Conservation (phyloP, 2,329 filamentous ascomycete species). For the Pleoardoris graminearum region DNA sequence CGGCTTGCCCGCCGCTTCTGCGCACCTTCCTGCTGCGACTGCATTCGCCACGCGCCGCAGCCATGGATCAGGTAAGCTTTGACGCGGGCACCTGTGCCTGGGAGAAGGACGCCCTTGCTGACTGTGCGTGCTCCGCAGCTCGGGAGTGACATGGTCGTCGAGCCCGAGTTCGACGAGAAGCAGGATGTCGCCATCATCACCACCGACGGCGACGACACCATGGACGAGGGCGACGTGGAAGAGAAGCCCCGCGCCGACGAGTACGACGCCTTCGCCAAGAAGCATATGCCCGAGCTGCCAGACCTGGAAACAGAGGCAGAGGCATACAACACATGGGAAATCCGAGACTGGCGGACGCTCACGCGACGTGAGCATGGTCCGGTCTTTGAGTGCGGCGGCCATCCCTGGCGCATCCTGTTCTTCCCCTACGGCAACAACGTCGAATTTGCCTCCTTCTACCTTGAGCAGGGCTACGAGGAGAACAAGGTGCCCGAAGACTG, state of each 20-base stretch:
- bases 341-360: conserved; percentile 78
- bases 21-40: conserved; percentile 16
- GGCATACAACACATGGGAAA: conserved; percentile 79
- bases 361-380: conserved; percentile 85
- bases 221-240: conserved; percentile 58
- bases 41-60: conserved; percentile 17
- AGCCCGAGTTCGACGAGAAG: conserved; percentile 65
- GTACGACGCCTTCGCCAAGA: conserved; percentile 80
- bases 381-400: conserved; percentile 80
- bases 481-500: conserved; percentile 80
- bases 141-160: conserved; percentile 66
- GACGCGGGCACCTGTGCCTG: conserved; percentile 11
- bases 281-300: conserved; percentile 73
- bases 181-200: conserved; percentile 65
- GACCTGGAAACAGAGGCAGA: conserved; percentile 82
- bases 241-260: conserved; percentile 61
- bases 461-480: conserved; percentile 88
- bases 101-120: conserved; percentile 10
- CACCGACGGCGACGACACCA: conserved; percentile 61
- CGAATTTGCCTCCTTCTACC: conserved; percentile 90
- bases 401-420: conserved; percentile 93
- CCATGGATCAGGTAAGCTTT: conserved; percentile 47
- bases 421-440: conserved; percentile 96
- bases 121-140: conserved; percentile 48
- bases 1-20: conserved; percentile 7